phyloP scores from a whole-genome alignment of 495 filamentous ascomycete species.

The Collariella sp. region DNA sequence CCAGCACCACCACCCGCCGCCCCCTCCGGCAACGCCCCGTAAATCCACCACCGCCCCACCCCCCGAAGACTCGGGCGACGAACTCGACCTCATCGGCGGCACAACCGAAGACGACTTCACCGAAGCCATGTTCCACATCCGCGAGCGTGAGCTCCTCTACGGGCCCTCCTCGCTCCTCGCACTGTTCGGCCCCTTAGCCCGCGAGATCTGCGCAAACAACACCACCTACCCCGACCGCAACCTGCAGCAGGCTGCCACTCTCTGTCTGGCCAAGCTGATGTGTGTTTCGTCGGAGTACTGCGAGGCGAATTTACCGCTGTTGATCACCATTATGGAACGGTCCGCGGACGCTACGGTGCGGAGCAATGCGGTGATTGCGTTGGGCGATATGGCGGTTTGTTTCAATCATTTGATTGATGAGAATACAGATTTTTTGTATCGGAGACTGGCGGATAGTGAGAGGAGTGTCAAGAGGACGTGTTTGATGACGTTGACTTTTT shows the following conservation, averaged over 20 bases:
- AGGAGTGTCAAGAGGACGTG: conserved; percentile 92
- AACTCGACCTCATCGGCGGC: conserved; percentile 92
- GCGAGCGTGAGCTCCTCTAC: conserved; percentile 88
- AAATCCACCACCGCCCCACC: conserved; percentile 14
- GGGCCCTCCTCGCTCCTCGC: conserved; percentile 75
- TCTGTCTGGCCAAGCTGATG: conserved; percentile 98
- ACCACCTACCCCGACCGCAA: conserved; percentile 78
- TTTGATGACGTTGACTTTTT: conserved; percentile 96
- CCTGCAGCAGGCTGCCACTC: conserved; percentile 83
- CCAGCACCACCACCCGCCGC: conserved; percentile 25
- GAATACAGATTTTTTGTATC: conserved; percentile 96
- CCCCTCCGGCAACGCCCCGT: conserved; percentile 16
- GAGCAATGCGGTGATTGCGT: conserved; percentile 90
- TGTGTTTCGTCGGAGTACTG: conserved; percentile 93
- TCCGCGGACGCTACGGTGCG: conserved; percentile 82
- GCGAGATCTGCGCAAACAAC: conserved; percentile 91
- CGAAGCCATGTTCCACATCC: conserved; percentile 88
- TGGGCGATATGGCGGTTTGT: conserved; percentile 98
- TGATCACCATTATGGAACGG: conserved; percentile 96
- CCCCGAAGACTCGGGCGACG: conserved; percentile 60
- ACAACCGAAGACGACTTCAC: conserved; percentile 98
- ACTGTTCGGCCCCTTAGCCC: conserved; percentile 81
- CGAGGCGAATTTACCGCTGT: conserved; percentile 81
- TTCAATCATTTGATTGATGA: conserved; percentile 99
- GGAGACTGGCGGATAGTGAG: conserved; percentile 80